Base-by-base conservation (phyloP, 129 eudicot genomes). In the Centrapalus pauciflorus region DNA sequence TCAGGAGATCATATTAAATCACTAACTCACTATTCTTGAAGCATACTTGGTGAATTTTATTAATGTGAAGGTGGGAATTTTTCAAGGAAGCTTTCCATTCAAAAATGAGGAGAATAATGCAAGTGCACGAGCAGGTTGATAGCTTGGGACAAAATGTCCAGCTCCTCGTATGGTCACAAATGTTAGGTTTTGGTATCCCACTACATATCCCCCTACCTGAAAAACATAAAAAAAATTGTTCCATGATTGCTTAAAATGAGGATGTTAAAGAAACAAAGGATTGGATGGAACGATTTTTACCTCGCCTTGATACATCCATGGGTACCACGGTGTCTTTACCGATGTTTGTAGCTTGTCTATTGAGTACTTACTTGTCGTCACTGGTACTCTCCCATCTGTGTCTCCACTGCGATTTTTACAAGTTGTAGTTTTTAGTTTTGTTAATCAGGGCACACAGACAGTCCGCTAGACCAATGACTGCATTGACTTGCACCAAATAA, bases 101-200 rank as follows among this genome's bases (percentile, higher is more conserved):
- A 84, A 43, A 55, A 85, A 85, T 4, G 90, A 78, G 4, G 82
- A 70, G 75, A 85, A 85, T 30, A 81, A 19, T 0, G 71, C 73
- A 24, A 85, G 82, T 2, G 65, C 87, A 12, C 87, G 80, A 62
- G 74, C 82, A 2, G 87, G 91, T 51, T 85, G 87, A 59, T 81
- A 79, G 43, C 87, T 79, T 11, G 90, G 90, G 11, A 85, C 90
- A 8, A 81, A 78, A 38, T 85, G 90, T 70, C 90, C 90, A 13
- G 90, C 76, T n/a, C 88, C 88, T 61, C 88, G 61, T 55, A 83
- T 56, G 7, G 77, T 79, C 57, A 82, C 87, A 23, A 85, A 85
- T 5, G 87, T 78, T 21, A 81, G 55, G 57, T 84, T 81, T 27
- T 81, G 37, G 50, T 84, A 80, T 74, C 69, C 90, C 48, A 66